Base-by-base conservation (phyloP, 257 asterid species). In the Scutellaria galericulata region DNA sequence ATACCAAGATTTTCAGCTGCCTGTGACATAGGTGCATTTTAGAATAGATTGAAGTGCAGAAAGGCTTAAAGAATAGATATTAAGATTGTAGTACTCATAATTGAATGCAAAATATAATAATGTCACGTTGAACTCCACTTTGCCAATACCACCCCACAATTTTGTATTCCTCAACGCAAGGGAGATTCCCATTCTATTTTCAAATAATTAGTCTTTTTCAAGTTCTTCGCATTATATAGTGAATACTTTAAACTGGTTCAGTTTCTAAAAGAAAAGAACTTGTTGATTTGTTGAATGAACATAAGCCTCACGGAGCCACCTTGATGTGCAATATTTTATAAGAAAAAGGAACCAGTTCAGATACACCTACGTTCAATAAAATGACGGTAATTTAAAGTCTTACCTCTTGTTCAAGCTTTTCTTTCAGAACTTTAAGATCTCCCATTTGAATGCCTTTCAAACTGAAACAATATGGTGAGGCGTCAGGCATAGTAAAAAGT, bases 1-100 rank as follows among this genome's bases (percentile, higher is more conserved):
- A 92, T 88, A 62, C 99, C 98, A 75, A 95, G 96, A 81, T 90
- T 92, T 59, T 92, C 97, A 6, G 83, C 76, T 14, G 96, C 97
- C 99, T 94, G 85, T 42, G 68, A 27, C 69, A 79, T 62, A 66
- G 64, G 60, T 75, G 68, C 75, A 74, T 66, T 68, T 53, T 55
- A 41, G 62, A 40, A 62, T 50, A 44, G 35, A 64, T 57, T 48
- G 40, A 72, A 61, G 20, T 24, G 39, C 7, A 12, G 41, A 46
- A 71, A 14, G 41, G 56, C 61, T 64, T 54, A 57, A 31, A 50
- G 37, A 45, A 20, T 18, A 12, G 68, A 69, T 44, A 73, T 44
- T 56, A 39, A 6, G 60, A 66, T 24, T 20, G 70, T 65, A 20
- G 64, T 35, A 52, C 46, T 37, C 66, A 69, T 80, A 69, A 42